Conservation (phyloP, 352 stramenopile species). For the Pythium rishiriense region DNA sequence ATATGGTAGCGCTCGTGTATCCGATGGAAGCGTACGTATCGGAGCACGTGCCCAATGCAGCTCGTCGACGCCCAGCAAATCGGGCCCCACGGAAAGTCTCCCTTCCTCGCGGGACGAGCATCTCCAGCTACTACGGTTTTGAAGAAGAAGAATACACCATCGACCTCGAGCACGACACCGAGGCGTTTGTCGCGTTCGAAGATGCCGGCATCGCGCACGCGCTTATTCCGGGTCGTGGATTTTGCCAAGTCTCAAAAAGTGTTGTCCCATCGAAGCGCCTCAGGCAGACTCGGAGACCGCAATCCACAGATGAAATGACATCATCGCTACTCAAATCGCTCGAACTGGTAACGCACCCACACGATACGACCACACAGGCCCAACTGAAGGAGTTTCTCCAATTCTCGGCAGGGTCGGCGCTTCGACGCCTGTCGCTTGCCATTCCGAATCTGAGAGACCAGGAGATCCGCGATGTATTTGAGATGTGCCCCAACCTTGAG, state of each 20-base stretch:
- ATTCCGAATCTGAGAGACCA: not conserved
- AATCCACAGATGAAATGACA: not conserved
- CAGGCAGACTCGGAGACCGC: not conserved
- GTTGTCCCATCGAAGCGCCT: not conserved
- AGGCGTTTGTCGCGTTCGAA: not conserved
- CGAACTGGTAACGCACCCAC: not conserved
- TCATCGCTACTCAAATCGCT: not conserved
- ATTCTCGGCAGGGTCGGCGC: not conserved
- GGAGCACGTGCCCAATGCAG: not conserved
- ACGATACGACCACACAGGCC: not conserved
- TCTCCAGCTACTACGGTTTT: conserved; percentile 8
- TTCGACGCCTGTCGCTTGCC: not conserved
- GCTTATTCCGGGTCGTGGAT: not conserved
- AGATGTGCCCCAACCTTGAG: not conserved
- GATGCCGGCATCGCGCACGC: not conserved
- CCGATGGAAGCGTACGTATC: not conserved
- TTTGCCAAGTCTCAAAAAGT: not conserved
- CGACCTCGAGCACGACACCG: not conserved
- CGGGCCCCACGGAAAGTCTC: not conserved
- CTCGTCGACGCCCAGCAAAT: not conserved
- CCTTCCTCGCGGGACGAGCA: not conserved
- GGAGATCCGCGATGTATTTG: not conserved
- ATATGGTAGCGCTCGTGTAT: not conserved
- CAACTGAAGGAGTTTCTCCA: not conserved
- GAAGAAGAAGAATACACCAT: conserved; percentile 9